Evolutionary conservation across 2,329 filamentous ascomycete species (phyloP), one percentile per base, ranked within the genome.

Genomic region (Setomelanomma holmii): DNA sequence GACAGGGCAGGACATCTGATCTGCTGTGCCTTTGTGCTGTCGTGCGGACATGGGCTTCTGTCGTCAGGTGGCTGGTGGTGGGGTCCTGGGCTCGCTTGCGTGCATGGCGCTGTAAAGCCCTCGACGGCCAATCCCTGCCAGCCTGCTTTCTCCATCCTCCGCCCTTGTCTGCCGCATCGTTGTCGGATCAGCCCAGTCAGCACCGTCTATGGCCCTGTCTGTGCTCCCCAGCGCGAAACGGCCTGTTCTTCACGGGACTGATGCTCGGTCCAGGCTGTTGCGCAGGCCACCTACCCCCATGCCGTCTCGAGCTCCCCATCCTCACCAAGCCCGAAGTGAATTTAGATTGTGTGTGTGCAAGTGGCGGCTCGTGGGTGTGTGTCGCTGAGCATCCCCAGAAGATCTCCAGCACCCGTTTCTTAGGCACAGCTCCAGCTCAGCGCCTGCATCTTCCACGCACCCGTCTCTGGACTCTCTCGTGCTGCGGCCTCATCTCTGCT

Each of bases 281-380:
- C 51, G 59, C 65, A 59, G 45, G 60, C 64, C 62, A 60, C 53
- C 64, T 58, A 60, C 60, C 61, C 64, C 63, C 56, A 59, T 63
- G 62, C 60, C 56, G 58, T 58, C 45, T 59, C 60, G 62, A 57
- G 56, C 60, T 61, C 61, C 57, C 58, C 49, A 60, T 63, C 58
- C 60, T n/a, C 61, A 63, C 67, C 69, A 68, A 48, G 62, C 67
- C 68, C 63, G 62, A 69, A 66, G 61, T 59, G 66, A 68, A 56
- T 68, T 67, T 71, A 71, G 71, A 72, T 70, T 71, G 68, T 70
- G 62, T 70, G 62, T 67, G 67, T 61, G 61, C 67, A 30, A 30
- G 67, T 64, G 63, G 63, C 64, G 67, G 63, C 58, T 60, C 60
- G 68, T 68, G 64, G 64, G 61, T 56, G 61, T 53, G 59, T 48